Base-by-base conservation (phyloP, 257 asterid species). In the Nicotiana undulata region DNA sequence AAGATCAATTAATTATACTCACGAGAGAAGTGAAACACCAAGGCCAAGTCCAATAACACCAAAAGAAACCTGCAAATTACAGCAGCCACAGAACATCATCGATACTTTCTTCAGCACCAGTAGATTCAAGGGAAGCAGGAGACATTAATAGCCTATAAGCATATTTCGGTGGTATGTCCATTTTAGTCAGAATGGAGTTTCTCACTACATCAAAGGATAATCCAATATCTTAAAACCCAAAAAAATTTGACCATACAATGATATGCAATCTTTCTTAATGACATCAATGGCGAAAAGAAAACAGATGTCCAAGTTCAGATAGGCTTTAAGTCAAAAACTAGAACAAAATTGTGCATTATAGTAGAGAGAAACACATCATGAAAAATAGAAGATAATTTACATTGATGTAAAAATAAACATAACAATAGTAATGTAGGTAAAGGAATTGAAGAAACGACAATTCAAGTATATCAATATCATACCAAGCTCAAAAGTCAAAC, bases 11-110 rank as follows among this genome's bases (percentile, higher is more conserved):
- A 13, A 78, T 80, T 72, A 63, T 87, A 89, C 98, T 92, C 86
- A 96, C 98, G 97, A 91, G 82, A 96, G 98, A 87, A 96, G 98
- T 60, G 95, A 24, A 74, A 90, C 75, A 60, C 99, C 99, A 80
- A 80, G 76, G 63, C 99, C 85, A 83, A 96, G 87, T 82, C 99
- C 99, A 84, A 95, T 89, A 80, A 90, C 94, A 64, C 99, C 99
- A 60, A 95, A 95, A 24, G 98, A 95, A 82, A 92, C 95, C 98
- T 93, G 95, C 81, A 84, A 7, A 81, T 12, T 64, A n/a, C 37
- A 72, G 40, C 2, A 5, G 3, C 6, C 0, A 22, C 61, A 72
- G 61, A 24, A 24, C 24, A 46, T 56, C 0, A 24, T 13, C 1
- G 40, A 46, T 3, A 72, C 15, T 15, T 70, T 7, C 77, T 44